Conservation (phyloP, 805 yeast species). For the Schwanniomyces vanrijiae region DNA sequence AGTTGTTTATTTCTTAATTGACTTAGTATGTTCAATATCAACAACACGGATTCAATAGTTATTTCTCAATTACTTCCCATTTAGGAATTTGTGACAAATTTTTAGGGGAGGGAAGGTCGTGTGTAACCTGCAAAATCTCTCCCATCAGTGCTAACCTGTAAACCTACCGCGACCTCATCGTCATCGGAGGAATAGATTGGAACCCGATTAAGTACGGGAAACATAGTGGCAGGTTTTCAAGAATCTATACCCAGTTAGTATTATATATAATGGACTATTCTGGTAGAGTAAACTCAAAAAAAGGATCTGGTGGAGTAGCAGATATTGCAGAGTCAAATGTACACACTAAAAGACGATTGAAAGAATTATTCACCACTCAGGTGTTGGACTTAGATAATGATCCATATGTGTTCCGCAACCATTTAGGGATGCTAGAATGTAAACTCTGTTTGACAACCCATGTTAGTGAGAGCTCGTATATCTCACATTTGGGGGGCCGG, state of each 20-base stretch:
- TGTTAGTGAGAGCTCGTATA: constrained; percentile 73
- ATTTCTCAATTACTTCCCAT: constrained; percentile 5
- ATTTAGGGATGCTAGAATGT: constrained; percentile 84
- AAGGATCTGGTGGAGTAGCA: constrained; percentile 90
- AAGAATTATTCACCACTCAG: constrained; percentile 54
- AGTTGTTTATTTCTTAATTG: not conserved
- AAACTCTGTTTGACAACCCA: constrained; percentile 82
- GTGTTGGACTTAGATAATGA: constrained; percentile 58
- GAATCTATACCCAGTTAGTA: no score
- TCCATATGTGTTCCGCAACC: constrained; percentile 84
- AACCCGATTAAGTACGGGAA: not conserved
- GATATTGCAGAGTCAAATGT: constrained; percentile 67
- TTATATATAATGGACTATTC: constrained; percentile 72
- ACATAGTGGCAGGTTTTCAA: no score
- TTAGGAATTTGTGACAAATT: constrained; percentile 6
- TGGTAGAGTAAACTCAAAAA: constrained; percentile 84
- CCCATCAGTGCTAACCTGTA: constrained; percentile 2
- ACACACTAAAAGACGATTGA: constrained; percentile 65
- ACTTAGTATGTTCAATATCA: not conserved
- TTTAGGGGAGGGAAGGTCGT: constrained; percentile 8
- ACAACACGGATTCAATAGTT: not conserved
- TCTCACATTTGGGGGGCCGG: constrained; percentile 81
- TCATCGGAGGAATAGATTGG: not conserved
- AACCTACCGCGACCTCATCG: constrained; percentile 1
- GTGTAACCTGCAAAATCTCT: constrained; percentile 9